Conservation (phyloP, 2,329 filamentous ascomycete genomes). For the Claviceps pazoutovae region DNA sequence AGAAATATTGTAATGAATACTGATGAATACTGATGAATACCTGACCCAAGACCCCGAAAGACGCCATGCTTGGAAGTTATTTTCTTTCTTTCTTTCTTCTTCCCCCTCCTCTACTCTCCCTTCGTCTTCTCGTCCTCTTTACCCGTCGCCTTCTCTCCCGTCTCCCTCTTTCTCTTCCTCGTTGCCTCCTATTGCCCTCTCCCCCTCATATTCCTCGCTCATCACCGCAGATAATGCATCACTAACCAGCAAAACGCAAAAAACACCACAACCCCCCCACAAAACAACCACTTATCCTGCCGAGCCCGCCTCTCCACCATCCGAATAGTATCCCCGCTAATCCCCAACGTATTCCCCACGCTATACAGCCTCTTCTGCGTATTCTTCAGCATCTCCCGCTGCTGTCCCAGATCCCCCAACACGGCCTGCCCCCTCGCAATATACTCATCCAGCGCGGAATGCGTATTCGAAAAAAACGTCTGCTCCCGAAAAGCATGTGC, state of each 20-base stretch:
- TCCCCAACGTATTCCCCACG: slow-evolving; percentile 83
- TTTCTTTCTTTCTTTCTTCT: not conserved
- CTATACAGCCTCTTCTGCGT: slow-evolving; percentile 85
- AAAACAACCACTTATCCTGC: slow-evolving; percentile 98
- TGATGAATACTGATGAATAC: too few relatives aligned
- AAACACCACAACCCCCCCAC: slow-evolving; percentile 72
- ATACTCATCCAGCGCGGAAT: slow-evolving; percentile 83
- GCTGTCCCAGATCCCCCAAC: slow-evolving; percentile 72
- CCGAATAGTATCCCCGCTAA: slow-evolving; percentile 90
- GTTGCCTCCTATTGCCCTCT: not conserved
- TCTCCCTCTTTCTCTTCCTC: not conserved
- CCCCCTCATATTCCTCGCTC: not conserved
- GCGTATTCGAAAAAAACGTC: slow-evolving; percentile 69
- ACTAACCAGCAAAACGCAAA: slow-evolving; percentile 87
- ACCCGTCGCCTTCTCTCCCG: not conserved
- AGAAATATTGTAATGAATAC: too few relatives aligned
- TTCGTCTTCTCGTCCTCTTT: not conserved
- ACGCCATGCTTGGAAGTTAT: slow-evolving; percentile 8
- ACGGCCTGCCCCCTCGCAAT: slow-evolving; percentile 84
- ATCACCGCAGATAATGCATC: slow-evolving; percentile 60
- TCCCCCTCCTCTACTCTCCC: not conserved
- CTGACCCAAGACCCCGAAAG: not conserved
- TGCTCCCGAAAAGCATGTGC: slow-evolving; percentile 79
- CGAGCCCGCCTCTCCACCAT: slow-evolving; percentile 87
- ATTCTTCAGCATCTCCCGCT: slow-evolving; percentile 87